Percentiles rank a stretch among this genome's conserved stretches.
Evolutionary conservation across 768 basidiomycete genomes (phyloP).

Genomic region (Russula griseocarnosa): DNA sequence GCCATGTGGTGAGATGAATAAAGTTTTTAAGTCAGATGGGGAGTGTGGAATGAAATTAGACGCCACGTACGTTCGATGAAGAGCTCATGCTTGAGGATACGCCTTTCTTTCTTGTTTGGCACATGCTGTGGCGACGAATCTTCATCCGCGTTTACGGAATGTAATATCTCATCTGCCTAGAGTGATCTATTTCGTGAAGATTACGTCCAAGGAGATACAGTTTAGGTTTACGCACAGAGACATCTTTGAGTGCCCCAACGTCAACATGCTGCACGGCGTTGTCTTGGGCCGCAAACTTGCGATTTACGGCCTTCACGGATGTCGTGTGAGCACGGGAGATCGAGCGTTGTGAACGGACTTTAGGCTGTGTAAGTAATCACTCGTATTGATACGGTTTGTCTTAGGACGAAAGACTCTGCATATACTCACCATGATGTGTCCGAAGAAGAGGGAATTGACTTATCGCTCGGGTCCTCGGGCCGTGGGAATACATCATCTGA

Average conservation of each 20-base stretch:
- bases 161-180: slow-evolving; percentile 47
- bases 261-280: slow-evolving; percentile 47
- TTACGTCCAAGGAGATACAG: not conserved
- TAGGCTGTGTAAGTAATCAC: slow-evolving; percentile 29
- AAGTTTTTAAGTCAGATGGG: too few species aligned
- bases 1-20: too few species aligned
- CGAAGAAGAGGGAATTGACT: slow-evolving; percentile 8
- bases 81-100: slow-evolving; percentile 58
- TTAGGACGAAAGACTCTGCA: not conserved
- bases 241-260: slow-evolving; percentile 40
- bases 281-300: slow-evolving; percentile 49
- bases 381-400: not conserved
- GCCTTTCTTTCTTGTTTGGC: slow-evolving; percentile 65
- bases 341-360: slow-evolving; percentile 42
- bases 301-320: slow-evolving; percentile 48
- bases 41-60: too few species aligned
- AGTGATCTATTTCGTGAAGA: slow-evolving; percentile 18
- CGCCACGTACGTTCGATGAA: slow-evolving; percentile 57
- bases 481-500: not conserved
- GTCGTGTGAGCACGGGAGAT: slow-evolving; percentile 43
- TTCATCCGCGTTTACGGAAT: slow-evolving; percentile 34
- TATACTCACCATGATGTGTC: slow-evolving; percentile 18
- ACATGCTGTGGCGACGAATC: slow-evolving; percentile 27
- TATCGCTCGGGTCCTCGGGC: not conserved
- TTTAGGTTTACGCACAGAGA: slow-evolving; percentile 39